These are phyloP conservation scores for Saprolegnia diclina DNA, from an alignment of 352 stramenopile species.

Conservation along the genomic window DNA sequence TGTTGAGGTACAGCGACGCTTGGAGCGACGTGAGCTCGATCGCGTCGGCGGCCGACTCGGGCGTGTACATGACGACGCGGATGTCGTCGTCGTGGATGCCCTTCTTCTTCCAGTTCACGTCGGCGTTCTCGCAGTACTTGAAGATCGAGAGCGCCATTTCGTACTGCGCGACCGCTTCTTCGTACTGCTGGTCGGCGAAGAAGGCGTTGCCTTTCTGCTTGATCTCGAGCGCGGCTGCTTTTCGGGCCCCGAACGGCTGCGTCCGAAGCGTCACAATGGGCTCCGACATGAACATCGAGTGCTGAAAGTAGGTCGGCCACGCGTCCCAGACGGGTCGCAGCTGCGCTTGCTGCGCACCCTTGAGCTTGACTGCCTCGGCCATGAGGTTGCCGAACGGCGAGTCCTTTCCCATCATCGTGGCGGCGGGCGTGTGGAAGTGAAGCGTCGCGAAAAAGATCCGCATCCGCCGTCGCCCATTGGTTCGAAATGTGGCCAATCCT, in stretches of 20 bases:
- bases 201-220: constrained; percentile 59
- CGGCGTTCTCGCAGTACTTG: constrained; percentile 74
- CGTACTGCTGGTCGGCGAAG: constrained; percentile 41
- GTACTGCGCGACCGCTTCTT: constrained; percentile 76
- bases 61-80: constrained; percentile 46
- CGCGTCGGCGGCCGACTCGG: constrained; percentile 42
- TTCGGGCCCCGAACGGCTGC: constrained; percentile 47
- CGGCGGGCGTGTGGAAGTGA: not conserved
- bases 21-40: constrained; percentile 46
- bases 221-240: constrained; percentile 54
- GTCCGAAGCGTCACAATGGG: constrained; percentile 44
- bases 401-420: constrained; percentile 18
- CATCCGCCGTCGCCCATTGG: not conserved
- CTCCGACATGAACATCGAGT: constrained; percentile 84
- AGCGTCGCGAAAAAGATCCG: not conserved
- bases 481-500: not conserved
- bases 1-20: constrained; percentile 73
- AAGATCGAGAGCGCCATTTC: constrained; percentile 80
- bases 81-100: constrained; percentile 80
- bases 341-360: constrained; percentile 73
- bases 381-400: constrained; percentile 74
- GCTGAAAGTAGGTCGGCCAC: constrained; percentile 82
- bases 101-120: constrained; percentile 81
- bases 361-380: constrained; percentile 81
- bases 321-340: constrained; percentile 63